Evolutionary conservation across 1,139 yeast genomes (phyloP).

Genomic region (Eremothecium cymbalariae): DNA sequence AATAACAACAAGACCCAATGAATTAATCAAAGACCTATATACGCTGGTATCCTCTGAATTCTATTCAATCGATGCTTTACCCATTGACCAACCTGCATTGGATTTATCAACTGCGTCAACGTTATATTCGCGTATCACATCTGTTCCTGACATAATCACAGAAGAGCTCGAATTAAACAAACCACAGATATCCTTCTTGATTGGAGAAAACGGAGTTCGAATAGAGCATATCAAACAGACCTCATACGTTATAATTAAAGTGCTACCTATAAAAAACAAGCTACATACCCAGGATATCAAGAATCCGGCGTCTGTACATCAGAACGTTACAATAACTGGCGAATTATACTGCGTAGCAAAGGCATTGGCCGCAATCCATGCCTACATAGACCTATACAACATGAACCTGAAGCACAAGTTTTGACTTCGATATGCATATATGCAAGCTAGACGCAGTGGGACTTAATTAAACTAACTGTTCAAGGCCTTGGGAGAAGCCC

Average conservation of each 20-base stretch:
- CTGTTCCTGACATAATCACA: not conserved
- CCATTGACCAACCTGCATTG: too few species aligned
- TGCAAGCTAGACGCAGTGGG: too few species aligned
- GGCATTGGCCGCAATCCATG: constrained; percentile 25
- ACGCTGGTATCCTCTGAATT: too few species aligned
- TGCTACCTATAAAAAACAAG: constrained; percentile 27
- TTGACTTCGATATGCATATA: too few species aligned
- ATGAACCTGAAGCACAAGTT: constrained; percentile 5
- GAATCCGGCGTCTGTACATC: constrained; percentile 17
- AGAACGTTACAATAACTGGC: constrained; percentile 31
- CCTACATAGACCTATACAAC: constrained; percentile 21
- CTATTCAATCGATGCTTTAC: too few species aligned
- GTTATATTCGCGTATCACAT: not conserved
- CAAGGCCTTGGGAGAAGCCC: too few species aligned
- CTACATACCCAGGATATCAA: constrained; percentile 11
- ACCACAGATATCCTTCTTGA: constrained; percentile 30
- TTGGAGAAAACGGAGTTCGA: constrained; percentile 31
- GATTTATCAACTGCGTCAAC: too few species aligned
- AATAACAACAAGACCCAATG: too few species aligned
- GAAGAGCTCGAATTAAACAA: constrained; percentile 21
- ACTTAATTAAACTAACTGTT: too few species aligned
- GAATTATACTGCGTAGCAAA: constrained; percentile 16
- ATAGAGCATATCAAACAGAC: constrained; percentile 25
- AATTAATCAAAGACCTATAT: too few species aligned
- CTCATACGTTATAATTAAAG: constrained; percentile 29